Evolutionary conservation across 768 basidiomycete species (phyloP).

Genomic region (Termitomyces sp.): DNA sequence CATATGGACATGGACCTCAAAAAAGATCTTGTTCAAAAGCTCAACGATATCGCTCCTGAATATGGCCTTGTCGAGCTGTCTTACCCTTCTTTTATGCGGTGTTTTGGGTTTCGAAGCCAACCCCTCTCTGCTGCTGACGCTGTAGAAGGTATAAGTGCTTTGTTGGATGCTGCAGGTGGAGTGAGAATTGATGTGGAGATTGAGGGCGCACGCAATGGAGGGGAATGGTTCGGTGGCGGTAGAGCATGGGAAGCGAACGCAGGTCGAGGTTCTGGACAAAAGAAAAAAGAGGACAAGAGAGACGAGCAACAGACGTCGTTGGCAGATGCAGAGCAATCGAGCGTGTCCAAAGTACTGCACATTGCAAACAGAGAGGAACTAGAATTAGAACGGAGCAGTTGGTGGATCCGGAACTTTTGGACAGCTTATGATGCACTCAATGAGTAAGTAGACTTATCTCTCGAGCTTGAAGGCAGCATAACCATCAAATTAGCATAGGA

Average conservation of each 20-base stretch:
- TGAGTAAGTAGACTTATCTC: constrained; percentile 57
- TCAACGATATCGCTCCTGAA: constrained; percentile 88
- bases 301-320: constrained; percentile 12
- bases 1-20: constrained; percentile 99
- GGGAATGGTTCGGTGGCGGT: constrained; percentile 93
- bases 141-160: constrained; percentile 81
- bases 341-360: constrained; percentile 20
- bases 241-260: constrained; percentile 64
- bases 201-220: constrained; percentile 84
- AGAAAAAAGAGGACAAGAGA: constrained; percentile 15
- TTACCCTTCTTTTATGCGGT: constrained; percentile 91
- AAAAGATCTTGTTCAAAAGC: constrained; percentile 67
- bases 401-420: constrained; percentile 96
- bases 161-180: constrained; percentile 88
- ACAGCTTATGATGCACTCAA: constrained; percentile 85
- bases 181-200: constrained; percentile 87
- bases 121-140: constrained; percentile 91
- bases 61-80: constrained; percentile 91
- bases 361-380: constrained; percentile 25
- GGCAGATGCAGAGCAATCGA: not conserved
- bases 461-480: not conserved
- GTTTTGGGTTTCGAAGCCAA: constrained; percentile 84
- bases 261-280: constrained; percentile 22
- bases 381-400: constrained; percentile 37
- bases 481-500: constrained; percentile 44